Conservation (phyloP, 106 monocot genomes). For the Triglochin maritima region DNA sequence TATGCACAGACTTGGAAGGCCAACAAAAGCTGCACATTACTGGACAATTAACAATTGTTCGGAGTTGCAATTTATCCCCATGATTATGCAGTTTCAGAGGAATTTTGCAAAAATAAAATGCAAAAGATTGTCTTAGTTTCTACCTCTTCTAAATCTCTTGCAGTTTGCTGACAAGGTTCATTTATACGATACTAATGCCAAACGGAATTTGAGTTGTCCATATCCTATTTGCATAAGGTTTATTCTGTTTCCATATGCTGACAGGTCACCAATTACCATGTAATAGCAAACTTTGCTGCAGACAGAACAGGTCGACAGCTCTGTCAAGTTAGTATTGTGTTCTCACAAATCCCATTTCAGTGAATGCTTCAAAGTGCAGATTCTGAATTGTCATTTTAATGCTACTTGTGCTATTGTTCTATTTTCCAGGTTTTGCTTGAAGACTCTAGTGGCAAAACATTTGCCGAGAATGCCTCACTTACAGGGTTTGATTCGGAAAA, state of each 20-base stretch:
- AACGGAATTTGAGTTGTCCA: no score
- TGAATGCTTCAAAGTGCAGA: background rate
- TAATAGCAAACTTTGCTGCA: slow-evolving; percentile 68
- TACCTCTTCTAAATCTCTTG: no score
- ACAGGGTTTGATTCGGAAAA: slow-evolving; percentile 70
- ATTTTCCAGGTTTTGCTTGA: slow-evolving; percentile 47
- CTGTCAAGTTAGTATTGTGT: slow-evolving; percentile 40
- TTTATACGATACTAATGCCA: no score
- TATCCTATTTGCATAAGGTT: no score
- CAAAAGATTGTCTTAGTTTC: no score
- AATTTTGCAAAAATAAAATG: no score
- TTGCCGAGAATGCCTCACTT: slow-evolving; percentile 60
- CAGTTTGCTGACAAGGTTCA: no score
- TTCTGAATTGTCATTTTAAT: background rate
- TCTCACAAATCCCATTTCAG: background rate
- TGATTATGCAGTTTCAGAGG: no score
- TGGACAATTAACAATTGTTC: no score
- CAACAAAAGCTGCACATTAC: no score
- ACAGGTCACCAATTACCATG: slow-evolving; percentile 92
- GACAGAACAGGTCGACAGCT: slow-evolving; percentile 52
- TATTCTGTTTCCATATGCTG: background rate
- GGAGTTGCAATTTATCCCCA: no score
- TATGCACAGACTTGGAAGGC: no score
- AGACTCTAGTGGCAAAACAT: slow-evolving; percentile 39
- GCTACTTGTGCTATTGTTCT: background rate